These are phyloP conservation scores for Blumeria graminis DNA, from an alignment of 2,329 filamentous ascomycete genomes.

Conservation along the genomic window DNA sequence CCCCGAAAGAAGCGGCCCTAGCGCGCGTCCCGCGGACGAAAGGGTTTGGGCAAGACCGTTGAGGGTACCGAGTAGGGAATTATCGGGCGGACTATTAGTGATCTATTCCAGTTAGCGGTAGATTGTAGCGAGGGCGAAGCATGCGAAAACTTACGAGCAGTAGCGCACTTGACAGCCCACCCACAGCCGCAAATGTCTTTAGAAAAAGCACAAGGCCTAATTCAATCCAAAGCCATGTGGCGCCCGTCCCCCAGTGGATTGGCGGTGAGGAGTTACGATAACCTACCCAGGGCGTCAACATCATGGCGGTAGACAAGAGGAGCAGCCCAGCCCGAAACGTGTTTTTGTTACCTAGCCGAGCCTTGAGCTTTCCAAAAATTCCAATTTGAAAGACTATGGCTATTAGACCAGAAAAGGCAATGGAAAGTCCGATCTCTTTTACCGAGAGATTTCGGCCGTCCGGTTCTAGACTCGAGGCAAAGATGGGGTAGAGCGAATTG, in stretches of 20 bases:
- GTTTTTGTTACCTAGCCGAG: slow-evolving; percentile 60
- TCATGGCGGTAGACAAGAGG: slow-evolving; percentile 59
- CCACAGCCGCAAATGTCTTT: slow-evolving; percentile 81
- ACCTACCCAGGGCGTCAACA: slow-evolving; percentile 74
- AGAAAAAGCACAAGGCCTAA: slow-evolving; percentile 59
- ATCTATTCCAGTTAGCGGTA: slow-evolving; percentile 28
- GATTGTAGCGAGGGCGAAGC: no score
- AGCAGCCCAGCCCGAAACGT: slow-evolving; percentile 61
- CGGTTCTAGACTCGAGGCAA: slow-evolving; percentile 51
- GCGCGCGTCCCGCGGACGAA: slow-evolving; percentile 67
- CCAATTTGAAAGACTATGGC: slow-evolving; percentile 82
- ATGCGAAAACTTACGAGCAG: slow-evolving; percentile 40
- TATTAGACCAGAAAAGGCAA: slow-evolving; percentile 61
- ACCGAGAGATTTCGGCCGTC: slow-evolving; percentile 55
- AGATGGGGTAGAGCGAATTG: slow-evolving; percentile 88
- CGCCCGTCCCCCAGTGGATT: slow-evolving; percentile 35
- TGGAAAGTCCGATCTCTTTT: slow-evolving; percentile 58
- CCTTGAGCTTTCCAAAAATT: slow-evolving; percentile 56
- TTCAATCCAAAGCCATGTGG: slow-evolving; percentile 53
- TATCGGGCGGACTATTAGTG: slow-evolving; percentile 74
- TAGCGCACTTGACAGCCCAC: slow-evolving; percentile 72
- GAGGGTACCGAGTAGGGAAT: slow-evolving; percentile 65
- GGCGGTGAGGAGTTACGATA: slow-evolving; percentile 37
- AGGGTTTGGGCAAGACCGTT: slow-evolving; percentile 89
- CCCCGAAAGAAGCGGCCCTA: slow-evolving; percentile 73